Evolutionary conservation across 2,329 filamentous ascomycete genomes (phyloP).

Genomic region (Metarhizium robertsii): DNA sequence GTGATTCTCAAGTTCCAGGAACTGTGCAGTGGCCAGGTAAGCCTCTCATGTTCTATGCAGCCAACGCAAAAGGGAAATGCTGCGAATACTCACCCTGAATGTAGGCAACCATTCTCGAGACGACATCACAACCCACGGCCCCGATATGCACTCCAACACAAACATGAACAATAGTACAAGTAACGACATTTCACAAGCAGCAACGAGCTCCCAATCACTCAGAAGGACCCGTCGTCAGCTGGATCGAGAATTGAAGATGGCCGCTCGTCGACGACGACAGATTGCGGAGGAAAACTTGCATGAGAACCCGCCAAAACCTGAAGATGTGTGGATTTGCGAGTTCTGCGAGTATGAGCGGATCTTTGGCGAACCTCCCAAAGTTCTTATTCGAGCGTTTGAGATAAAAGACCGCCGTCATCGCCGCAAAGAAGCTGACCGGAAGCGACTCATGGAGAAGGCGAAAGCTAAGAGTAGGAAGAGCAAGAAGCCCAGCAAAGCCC

Average conservation of each 20-base stretch:
- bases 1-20: slow-evolving; percentile 78
- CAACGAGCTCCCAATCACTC: slow-evolving; percentile 24
- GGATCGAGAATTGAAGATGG: slow-evolving; percentile 61
- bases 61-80: not conserved
- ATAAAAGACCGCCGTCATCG: slow-evolving; percentile 83
- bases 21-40: slow-evolving; percentile 65
- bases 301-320: slow-evolving; percentile 57
- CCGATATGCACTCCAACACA: slow-evolving; percentile 7
- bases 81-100: not conserved
- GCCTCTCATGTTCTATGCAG: not conserved
- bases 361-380: slow-evolving; percentile 77
- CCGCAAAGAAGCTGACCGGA: slow-evolving; percentile 77
- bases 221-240: slow-evolving; percentile 56
- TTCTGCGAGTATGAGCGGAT: slow-evolving; percentile 98
- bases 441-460: slow-evolving; percentile 78
- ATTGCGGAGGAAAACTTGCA: slow-evolving; percentile 70
- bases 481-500: slow-evolving; percentile 65
- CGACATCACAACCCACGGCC: slow-evolving; percentile 11
- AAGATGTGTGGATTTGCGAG: slow-evolving; percentile 90
- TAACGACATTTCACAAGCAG: slow-evolving; percentile 26
- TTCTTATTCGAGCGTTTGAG: slow-evolving; percentile 85
- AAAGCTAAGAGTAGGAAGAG: slow-evolving; percentile 88
- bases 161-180: slow-evolving; percentile 10
- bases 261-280: slow-evolving; percentile 68
- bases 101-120: slow-evolving; percentile 16